phyloP scores from a whole-genome alignment of 768 basidiomycete genomes.

The Podaxis sp. region DNA sequence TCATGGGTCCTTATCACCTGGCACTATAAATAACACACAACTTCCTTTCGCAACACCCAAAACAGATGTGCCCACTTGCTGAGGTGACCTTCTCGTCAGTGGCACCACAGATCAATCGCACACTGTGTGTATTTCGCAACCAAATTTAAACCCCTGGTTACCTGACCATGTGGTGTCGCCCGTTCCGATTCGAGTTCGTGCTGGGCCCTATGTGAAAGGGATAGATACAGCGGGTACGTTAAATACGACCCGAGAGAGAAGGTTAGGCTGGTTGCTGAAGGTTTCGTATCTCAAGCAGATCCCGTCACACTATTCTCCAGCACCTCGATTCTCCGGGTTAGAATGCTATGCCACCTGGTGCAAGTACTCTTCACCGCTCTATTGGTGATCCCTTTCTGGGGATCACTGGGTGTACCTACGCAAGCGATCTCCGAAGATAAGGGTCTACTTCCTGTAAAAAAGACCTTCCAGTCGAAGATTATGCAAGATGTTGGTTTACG shows the following conservation, averaged over 20 bases:
- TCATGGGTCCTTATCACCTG: neutral
- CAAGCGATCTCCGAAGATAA: constrained; percentile 10
- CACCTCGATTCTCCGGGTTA: neutral
- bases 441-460: constrained; percentile 1
- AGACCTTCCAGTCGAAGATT: constrained; percentile 17
- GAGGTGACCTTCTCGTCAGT: neutral
- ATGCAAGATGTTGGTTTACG: constrained; percentile 31
- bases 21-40: constrained; percentile 10
- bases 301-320: neutral
- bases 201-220: neutral
- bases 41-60: neutral
- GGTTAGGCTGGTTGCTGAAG: neutral
- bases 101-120: neutral
- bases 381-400: neutral
- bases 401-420: neutral
- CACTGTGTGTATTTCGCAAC: neutral
- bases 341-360: neutral
- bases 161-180: neutral
- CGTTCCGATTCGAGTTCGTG: neutral
- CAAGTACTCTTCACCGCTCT: neutral
- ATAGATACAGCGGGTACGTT: neutral
- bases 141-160: neutral
- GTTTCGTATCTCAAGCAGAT: neutral
- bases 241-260: neutral
- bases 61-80: neutral